Base-by-base conservation (phyloP, 306 rosid genomes). In the Malus asiatica region DNA sequence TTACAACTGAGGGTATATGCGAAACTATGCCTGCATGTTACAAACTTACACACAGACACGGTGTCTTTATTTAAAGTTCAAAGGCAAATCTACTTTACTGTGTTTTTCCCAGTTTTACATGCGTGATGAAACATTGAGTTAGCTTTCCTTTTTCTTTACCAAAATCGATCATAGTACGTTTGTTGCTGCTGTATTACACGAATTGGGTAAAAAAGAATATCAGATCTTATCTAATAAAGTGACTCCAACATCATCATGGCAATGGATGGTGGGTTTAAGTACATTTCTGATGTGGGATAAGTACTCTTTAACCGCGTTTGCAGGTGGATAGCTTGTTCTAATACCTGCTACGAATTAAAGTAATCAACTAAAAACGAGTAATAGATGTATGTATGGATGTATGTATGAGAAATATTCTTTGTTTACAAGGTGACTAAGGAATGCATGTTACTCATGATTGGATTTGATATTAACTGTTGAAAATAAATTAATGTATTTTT, bases 11-110 rank as follows among this genome's bases (percentile, higher is more conserved):
- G 19, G 53, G 20, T 15, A 48, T 48, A 48, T 48, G 53, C 8
- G 20, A 48, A 8, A 14, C 53, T 15, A 48, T 15, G 53, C 53
- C 53, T 46, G 53, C 19, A 48, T 4, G 53, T 48, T 48, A 15
- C 52, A 13, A 45, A 45, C 20, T 48, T 48, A 15, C 55, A 48
- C 20, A 48, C 55, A 15, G 19, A 48, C 20, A 48, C 55, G 6
- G 6, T 14, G 14, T 14, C 53, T 46, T 46, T 15, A 5, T 14
- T 4, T 14, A 46, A 46, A 46, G 16, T 13, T 46, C 53, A 4
- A 46, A 1, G 53, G 53, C 19, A 46, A 46, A 60, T n/a, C 30
- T n/a, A 61, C 74, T 82, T 74, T 77, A 82, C 77, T 76, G 46
- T 77, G 48, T 35, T 48, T 79, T 59, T 79, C 46, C 69, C 70